phyloP scores from a whole-genome alignment of 805 yeast species.

The Hyphopichia homilentoma region DNA sequence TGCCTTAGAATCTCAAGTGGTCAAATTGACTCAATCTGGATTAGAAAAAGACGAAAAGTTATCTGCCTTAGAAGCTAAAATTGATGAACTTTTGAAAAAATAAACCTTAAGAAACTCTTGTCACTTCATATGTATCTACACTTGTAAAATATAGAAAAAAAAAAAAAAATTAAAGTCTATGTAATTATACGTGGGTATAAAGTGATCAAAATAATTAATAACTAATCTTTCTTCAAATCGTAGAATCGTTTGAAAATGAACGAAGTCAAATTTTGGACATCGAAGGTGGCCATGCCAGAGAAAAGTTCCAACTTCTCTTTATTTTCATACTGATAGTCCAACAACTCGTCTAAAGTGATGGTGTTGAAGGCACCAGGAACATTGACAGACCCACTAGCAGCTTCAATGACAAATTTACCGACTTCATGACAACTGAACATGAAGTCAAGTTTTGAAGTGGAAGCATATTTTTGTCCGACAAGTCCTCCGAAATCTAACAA shows the following conservation, averaged over 20 bases:
- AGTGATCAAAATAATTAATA: too few relatives aligned
- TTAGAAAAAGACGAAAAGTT: conserved; percentile 65
- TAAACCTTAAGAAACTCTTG: conserved; percentile 9
- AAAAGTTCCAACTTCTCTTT: conserved; percentile 52
- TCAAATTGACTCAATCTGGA: conserved; percentile 48
- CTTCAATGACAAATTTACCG: conserved; percentile 72
- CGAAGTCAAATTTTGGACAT: conserved; percentile 62
- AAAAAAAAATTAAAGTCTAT: conserved; percentile 1
- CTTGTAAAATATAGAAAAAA: background rate
- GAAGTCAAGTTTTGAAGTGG: conserved; percentile 65
- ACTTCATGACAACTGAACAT: conserved; percentile 72
- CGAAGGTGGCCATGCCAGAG: conserved; percentile 64
- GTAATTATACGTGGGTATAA: background rate
- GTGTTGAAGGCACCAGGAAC: conserved; percentile 55
- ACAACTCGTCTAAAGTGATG: conserved; percentile 65
- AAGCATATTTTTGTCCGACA: conserved; percentile 31
- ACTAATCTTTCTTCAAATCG: conserved; percentile 39
- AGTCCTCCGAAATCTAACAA: conserved; percentile 58
- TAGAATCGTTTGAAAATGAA: conserved; percentile 76
- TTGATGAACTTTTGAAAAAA: conserved; percentile 50
- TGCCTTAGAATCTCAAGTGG: conserved; percentile 53
- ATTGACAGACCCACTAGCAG: conserved; percentile 67
- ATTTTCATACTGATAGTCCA: conserved; percentile 72
- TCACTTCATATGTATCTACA: background rate
- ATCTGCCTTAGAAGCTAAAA: conserved; percentile 53